Base-by-base conservation (phyloP, 2,329 filamentous ascomycete species). In the Pseudocercospora cruenta region DNA sequence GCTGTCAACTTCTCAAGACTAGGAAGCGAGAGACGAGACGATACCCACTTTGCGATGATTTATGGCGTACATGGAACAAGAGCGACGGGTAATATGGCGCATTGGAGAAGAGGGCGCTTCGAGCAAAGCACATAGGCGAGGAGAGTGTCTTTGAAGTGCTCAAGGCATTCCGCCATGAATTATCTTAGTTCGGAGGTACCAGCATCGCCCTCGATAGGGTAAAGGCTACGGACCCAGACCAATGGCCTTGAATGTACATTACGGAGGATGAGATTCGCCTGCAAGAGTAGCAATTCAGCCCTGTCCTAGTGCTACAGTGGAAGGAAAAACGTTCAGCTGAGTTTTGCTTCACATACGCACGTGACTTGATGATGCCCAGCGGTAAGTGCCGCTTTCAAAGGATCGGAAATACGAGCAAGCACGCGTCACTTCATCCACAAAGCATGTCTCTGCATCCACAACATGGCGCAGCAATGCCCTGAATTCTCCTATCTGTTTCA, bases 141-240 rank as follows among this genome's bases (percentile, higher is more conserved):
- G 12, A 45, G 36, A n/a, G 64, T 51, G 64, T 59, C 45, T 63
- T 57, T 66, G 64, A 66, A 66, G 64, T 66, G 64, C 64, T 66
- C 64, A 66, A 57, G 28, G 24, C 53, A 55, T 26, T 55, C 53
- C 53, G 53, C 53, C 51, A 54, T n/a, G 45, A 16, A 21, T 49
- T 21, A 49, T 49, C 12, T 36, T 36, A 36, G 33, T 43, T 43
- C 39, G 39, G 39, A 43, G 39, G 39, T 43, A n/a, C n/a, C 39
- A 43, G 39, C 39, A 19, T 43, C 39, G 12, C 4, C 39, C 33
- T 36, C 14, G 14, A 36, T 31, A 14, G 10, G 33, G 33, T 14
- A 10, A 43, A n/a, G 16, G 16, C 39, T 19, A 43, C 16, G 39
- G 39, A 43, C 6, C 39, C 39, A 43, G 39, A 43, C 39, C 39